phyloP scores from a whole-genome alignment of 495 filamentous ascomycete genomes.

The Gamarada debralockiae region DNA sequence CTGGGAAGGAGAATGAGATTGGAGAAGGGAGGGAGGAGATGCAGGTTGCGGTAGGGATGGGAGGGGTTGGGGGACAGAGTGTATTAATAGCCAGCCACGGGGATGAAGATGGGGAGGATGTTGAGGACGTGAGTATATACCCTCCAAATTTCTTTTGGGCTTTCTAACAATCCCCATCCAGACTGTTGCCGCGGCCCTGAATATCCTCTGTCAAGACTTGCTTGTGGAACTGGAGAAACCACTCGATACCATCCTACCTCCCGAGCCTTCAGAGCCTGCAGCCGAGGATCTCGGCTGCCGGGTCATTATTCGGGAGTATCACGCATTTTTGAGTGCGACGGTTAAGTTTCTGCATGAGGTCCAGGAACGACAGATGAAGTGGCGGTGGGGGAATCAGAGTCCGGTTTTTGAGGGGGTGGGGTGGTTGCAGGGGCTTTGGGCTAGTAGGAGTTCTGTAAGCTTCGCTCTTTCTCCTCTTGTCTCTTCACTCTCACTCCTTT shows the following conservation, averaged over 20 bases:
- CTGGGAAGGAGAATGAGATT: not conserved
- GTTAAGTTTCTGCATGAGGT: slow-evolving; percentile 18
- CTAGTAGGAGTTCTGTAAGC: slow-evolving; percentile 17
- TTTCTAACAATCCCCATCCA: not conserved
- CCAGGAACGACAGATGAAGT: slow-evolving; percentile 16
- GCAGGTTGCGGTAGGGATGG: slow-evolving; percentile 1
- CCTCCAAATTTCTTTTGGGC: not conserved
- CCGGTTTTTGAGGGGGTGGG: slow-evolving; percentile 14
- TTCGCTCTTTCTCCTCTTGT: not conserved
- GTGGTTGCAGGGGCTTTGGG: slow-evolving; percentile 26
- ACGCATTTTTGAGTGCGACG: slow-evolving; percentile 19
- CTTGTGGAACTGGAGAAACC: slow-evolving; percentile 21
- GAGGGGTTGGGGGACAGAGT: slow-evolving; percentile 2
- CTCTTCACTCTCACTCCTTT: not conserved
- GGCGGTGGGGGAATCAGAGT: slow-evolving; percentile 11
- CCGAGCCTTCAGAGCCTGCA: not conserved
- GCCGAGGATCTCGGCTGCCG: slow-evolving; percentile 6
- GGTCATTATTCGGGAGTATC: slow-evolving; percentile 13
- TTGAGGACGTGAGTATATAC: slow-evolving; percentile 21
- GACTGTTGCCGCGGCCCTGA: slow-evolving; percentile 16
- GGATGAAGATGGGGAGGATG: slow-evolving; percentile 13
- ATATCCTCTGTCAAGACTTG: slow-evolving; percentile 12
- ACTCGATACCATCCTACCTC: not conserved
- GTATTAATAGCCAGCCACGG: not conserved
- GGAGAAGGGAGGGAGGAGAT: not conserved